Percentiles rank a stretch among this genome's conserved stretches.
phyloP scores from a whole-genome alignment of 306 rosid genomes.

The Cercis canadensis region DNA sequence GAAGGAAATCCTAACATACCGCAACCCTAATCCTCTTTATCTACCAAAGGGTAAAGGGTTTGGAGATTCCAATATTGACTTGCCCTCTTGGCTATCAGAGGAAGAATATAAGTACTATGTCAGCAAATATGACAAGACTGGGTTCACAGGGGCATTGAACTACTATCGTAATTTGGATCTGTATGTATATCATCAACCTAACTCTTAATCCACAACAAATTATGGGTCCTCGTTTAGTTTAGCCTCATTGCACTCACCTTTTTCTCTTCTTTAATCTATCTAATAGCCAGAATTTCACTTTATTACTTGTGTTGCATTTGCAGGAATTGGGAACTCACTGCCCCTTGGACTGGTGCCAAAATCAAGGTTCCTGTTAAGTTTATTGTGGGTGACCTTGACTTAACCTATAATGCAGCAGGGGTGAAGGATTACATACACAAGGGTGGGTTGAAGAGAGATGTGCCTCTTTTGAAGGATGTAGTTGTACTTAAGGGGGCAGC shows the following conservation, averaged over 20 bases:
- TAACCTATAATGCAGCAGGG: slow-evolving; percentile 58
- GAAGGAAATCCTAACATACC: slow-evolving; percentile 62
- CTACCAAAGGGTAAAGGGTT: slow-evolving; percentile 63
- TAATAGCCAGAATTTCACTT: background rate
- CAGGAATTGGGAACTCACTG: slow-evolving; percentile 87
- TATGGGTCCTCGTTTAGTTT: no score
- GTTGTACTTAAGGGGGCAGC: slow-evolving; percentile 75
- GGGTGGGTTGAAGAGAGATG: slow-evolving; percentile 74
- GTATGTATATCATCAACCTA: slow-evolving; percentile 39
- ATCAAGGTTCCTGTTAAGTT: slow-evolving; percentile 77
- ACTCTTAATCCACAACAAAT: no score
- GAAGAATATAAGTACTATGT: slow-evolving; percentile 68
- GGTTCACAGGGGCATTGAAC: slow-evolving; percentile 73
- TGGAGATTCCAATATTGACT: slow-evolving; percentile 40
- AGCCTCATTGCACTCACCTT: no score
- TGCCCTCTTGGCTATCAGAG: slow-evolving; percentile 77
- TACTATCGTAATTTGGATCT: slow-evolving; percentile 74
- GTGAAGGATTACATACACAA: slow-evolving; percentile 71
- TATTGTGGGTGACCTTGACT: slow-evolving; percentile 79
- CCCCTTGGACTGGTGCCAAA: slow-evolving; percentile 69
- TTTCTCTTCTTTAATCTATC: background rate
- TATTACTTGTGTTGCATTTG: slow-evolving; percentile 1
- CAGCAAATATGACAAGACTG: slow-evolving; percentile 58
- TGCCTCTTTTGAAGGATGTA: slow-evolving; percentile 73
- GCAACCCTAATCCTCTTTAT: slow-evolving; percentile 63